Base-by-base conservation (phyloP, 2,329 filamentous ascomycete species). In the Cryphonectria japonica region DNA sequence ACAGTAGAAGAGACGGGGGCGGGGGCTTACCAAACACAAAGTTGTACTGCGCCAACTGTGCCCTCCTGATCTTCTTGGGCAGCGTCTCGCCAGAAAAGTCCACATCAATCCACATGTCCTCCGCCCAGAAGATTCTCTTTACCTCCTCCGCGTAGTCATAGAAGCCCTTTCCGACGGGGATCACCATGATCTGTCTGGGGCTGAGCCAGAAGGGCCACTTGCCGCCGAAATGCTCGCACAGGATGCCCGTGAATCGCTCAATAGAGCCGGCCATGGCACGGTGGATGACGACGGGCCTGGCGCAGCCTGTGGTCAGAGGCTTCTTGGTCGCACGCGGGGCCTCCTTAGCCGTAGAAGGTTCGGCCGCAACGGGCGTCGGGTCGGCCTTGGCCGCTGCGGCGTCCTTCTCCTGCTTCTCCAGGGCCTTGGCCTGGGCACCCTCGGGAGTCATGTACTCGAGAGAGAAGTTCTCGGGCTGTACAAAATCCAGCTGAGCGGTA, bases 171-270 rank as follows among this genome's bases (percentile, higher is more conserved):
- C 92, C 92, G 72, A 94, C 92, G 11, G 93, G 93, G 73, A 95
- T 90, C 74, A 96, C 88, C 76, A 92, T 85, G 74, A 96, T 89
- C 81, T 96, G 93, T 67, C 93, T 88, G n/a, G 93, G 93, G 76
- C 90, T 93, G 73, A 96, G 84, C 93, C 93, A 96, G 86, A 95
- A 94, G 1, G 93, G 93, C 93, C 93, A 96, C 83, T 94, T 94
- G 76, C 93, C 93, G 69, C 87, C 93, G 79, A 94, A 95, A 82
- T 95, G 93, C 85, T 96, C 93, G 62, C 89, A 93, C 72, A 95
- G 85, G 75, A 95, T 94, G 75, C 89, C 93, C 78, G 93, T 86
- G 82, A 88, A 88, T 70, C 86, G 83, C 80, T 88, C 86, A 65
- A 86, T 83, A 46, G 79, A 94, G 87, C 80, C 91, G 87, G 79